phyloP scores from a whole-genome alignment of 208 protist genomes.

The Novymonas esmeraldas region DNA sequence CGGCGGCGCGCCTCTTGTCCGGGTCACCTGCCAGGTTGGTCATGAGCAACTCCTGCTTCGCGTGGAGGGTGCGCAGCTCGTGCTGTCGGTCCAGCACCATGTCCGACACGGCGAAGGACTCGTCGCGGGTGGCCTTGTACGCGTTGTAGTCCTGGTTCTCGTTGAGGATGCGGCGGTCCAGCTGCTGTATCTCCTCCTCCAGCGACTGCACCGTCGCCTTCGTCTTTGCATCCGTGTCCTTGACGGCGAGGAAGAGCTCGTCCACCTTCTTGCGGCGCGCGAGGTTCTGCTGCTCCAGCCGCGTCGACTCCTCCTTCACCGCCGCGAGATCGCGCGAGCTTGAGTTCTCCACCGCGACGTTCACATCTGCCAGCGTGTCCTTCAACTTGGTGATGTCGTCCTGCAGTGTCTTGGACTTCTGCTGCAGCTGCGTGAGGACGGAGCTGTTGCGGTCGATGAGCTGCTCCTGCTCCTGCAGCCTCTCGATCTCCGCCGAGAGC shows the following conservation, averaged over 20 bases:
- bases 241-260: constrained; percentile 79
- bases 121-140: constrained; percentile 76
- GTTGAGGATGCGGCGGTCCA: constrained; percentile 73
- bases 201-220: constrained; percentile 59
- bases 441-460: constrained; percentile 80
- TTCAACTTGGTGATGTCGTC: constrained; percentile 85
- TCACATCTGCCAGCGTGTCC: constrained; percentile 79
- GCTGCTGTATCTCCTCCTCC: constrained; percentile 79
- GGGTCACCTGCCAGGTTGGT: constrained; percentile 71
- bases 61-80: constrained; percentile 75
- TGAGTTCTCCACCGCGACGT: constrained; percentile 42
- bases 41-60: constrained; percentile 87
- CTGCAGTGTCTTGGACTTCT: constrained; percentile 66
- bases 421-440: constrained; percentile 75
- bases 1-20: constrained; percentile 76
- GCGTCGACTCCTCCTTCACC: constrained; percentile 70
- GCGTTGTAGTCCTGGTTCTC: constrained; percentile 79
- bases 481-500: constrained; percentile 87
- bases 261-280: constrained; percentile 77
- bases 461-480: constrained; percentile 85
- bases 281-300: constrained; percentile 73
- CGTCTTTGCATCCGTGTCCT: constrained; percentile 77
- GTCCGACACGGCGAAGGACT: constrained; percentile 77
- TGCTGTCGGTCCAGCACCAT: constrained; percentile 82
- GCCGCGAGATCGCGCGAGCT: constrained; percentile 63